Base-by-base conservation (phyloP, 257 asterid species). In the Capsicum baccatum region DNA sequence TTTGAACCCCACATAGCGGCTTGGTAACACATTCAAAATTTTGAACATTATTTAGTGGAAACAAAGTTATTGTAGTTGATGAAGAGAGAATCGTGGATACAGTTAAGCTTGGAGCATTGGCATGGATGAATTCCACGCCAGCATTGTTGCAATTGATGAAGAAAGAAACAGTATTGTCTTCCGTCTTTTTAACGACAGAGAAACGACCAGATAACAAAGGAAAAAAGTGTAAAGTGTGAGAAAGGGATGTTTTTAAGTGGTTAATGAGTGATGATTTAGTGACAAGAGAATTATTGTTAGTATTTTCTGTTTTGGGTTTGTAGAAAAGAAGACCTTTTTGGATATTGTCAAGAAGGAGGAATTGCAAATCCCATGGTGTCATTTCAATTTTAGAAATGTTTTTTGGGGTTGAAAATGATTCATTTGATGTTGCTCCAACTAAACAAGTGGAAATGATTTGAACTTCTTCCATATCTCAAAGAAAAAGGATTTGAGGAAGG, bases 171-270 rank as follows among this genome's bases (percentile, higher is more conserved):
- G 89, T 79, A 47, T 80, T 52, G 8, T 89, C 84, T 0, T 3
- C 7, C 15, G 62, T 21, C 21, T 83, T 73, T 10, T 39, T 67
- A 5, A 33, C 5, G 57, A 74, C 12, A 52, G 85, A 82, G 0
- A 91, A 66, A 71, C 91, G 94, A 62, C 95, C 95, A 8, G 90
- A 85, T 48, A 92, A 90, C 0, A 90, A 92, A 33, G 92, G 91
- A 15, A 89, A 92, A 84, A 85, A 89, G 83, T 85, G 84, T 6
- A 92, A 89, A 0, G 91, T 69, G 21, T 47, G 83, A 47, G 86
- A 83, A 13, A 79, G 89, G 21, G 86, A 69, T 19, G 68, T 37
- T 47, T 83, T 83, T n/a, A 86, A 68, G 56, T 79, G 86, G 17
- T 86, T 69, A 7, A 79, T n/a, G 21, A 79, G 5, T 7, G 37